Percentiles rank a stretch among this genome's conserved stretches.
These are phyloP conservation scores for Nannizziopsis arthrosporioides DNA, from an alignment of 2,329 filamentous ascomycete genomes.

Conservation along the genomic window DNA sequence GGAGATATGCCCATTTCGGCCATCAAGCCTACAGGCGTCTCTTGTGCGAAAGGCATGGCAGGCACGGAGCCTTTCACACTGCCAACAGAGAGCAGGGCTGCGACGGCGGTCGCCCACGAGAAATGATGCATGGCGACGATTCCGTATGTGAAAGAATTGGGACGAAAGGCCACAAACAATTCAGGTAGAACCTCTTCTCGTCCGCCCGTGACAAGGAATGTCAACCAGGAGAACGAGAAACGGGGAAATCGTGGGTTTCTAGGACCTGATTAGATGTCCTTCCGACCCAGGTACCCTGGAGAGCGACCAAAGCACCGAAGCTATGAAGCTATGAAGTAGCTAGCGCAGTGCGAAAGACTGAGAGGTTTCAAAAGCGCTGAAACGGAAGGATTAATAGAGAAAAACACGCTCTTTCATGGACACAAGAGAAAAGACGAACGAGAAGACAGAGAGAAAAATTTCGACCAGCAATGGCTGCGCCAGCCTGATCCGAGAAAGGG, in stretches of 20 bases:
- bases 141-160: too few species aligned
- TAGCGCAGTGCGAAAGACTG: background rate
- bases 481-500: constrained; percentile 4
- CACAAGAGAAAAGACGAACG: background rate
- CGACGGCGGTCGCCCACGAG: constrained; percentile 9
- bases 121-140: constrained; percentile 10
- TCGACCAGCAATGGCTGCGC: background rate
- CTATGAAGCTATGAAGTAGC: too few species aligned
- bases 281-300: too few species aligned
- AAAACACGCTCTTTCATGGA: background rate
- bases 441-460: background rate
- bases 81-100: constrained; percentile 14
- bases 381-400: background rate
- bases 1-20: constrained; percentile 15
- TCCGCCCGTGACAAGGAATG: too few species aligned
- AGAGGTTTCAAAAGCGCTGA: background rate
- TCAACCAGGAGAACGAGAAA: too few species aligned
- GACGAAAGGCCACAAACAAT: too few species aligned
- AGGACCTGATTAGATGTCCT: too few species aligned
- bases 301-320: too few species aligned
- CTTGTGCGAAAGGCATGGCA: constrained; percentile 12
- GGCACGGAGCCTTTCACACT: constrained; percentile 11
- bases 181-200: too few species aligned
- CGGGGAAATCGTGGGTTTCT: too few species aligned
- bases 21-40: constrained; percentile 13